These are phyloP conservation scores for Casaregolazyma suthepensis DNA, from an alignment of 1,139 yeast species.

Conservation along the genomic window DNA sequence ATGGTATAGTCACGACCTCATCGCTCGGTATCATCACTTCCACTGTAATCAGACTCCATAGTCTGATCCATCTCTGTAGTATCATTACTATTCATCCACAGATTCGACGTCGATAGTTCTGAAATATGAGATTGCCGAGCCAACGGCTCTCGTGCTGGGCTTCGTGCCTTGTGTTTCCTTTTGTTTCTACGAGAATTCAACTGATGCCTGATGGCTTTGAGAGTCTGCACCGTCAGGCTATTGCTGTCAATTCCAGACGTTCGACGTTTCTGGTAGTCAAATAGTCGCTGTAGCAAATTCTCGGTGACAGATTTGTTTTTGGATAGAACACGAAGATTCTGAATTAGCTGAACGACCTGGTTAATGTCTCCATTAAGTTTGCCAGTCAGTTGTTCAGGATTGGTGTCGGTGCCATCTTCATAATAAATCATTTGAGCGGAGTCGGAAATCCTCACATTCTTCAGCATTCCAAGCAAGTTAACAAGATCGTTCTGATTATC, in stretches of 20 bases:
- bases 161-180: neutral
- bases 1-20: neutral
- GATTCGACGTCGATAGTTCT: neutral
- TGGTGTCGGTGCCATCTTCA: neutral
- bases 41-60: conserved; percentile 6
- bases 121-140: neutral
- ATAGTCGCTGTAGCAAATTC: neutral
- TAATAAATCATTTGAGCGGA: neutral
- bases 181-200: neutral
- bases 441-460: neutral
- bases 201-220: neutral
- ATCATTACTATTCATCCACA: conserved; percentile 1
- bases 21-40: neutral
- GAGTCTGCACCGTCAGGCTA: neutral
- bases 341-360: neutral
- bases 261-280: neutral
- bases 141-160: neutral
- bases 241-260: neutral
- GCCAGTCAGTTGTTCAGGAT: neutral
- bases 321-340: neutral
- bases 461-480: neutral
- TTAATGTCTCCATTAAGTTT: neutral
- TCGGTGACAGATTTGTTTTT: neutral
- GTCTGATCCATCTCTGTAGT: conserved; percentile 6
- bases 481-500: neutral